Conservation (phyloP, 2,329 filamentous ascomycete species). For the Penicillium sp. region DNA sequence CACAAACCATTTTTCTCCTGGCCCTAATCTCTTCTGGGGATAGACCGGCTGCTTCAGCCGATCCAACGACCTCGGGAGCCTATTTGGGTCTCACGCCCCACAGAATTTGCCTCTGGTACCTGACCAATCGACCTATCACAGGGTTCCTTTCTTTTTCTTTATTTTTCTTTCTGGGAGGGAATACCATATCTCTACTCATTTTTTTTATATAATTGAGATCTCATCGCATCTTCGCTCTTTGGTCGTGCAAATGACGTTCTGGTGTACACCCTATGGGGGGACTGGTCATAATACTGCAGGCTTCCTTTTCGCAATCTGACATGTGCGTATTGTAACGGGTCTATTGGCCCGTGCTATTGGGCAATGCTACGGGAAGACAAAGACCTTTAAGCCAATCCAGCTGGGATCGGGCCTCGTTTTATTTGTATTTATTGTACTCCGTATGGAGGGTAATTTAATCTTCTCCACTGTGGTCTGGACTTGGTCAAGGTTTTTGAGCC, state of each 20-base stretch:
- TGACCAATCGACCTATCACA: background rate
- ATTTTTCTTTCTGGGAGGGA: background rate
- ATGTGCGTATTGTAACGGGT: background rate
- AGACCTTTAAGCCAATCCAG: background rate
- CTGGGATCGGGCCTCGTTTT: background rate
- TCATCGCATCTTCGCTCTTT: background rate
- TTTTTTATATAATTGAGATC: background rate
- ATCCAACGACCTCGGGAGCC: background rate
- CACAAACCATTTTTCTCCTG: background rate
- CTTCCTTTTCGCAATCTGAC: background rate
- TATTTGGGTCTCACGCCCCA: background rate
- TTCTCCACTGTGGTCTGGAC: slow-evolving; percentile 6
- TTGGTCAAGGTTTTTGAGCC: background rate
- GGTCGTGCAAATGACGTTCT: background rate
- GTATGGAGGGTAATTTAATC: background rate
- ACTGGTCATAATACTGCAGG: slow-evolving; percentile 3
- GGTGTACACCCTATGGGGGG: background rate
- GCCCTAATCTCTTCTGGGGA: background rate
- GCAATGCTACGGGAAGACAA: background rate
- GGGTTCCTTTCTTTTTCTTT: background rate
- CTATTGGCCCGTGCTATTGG: background rate
- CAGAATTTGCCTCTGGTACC: background rate
- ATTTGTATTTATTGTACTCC: background rate
- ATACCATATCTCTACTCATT: background rate
- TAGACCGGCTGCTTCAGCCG: slow-evolving; percentile 1